Conservation (phyloP, 345 rosid species). For the Pistacia vera region DNA sequence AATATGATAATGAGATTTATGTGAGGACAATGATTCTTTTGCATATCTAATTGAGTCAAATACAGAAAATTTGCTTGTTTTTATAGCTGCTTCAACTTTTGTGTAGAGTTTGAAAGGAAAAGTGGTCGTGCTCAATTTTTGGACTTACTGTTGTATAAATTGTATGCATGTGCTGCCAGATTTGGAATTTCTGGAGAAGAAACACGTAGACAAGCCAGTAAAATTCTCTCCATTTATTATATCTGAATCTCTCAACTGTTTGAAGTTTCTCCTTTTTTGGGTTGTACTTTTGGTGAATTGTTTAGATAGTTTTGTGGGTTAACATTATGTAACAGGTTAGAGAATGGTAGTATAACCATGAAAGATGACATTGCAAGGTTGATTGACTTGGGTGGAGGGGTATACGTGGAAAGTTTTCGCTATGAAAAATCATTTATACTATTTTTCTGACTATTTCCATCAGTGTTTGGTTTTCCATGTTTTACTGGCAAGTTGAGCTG, state of each 20-base stretch:
- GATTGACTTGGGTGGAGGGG: not conserved
- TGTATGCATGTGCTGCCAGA: no score
- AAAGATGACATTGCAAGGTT: no score
- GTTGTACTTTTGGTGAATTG: constrained; percentile 1
- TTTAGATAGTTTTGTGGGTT: not conserved
- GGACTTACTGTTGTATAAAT: no score
- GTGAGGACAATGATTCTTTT: not conserved
- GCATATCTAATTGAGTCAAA: not conserved
- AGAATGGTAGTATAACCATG: not conserved
- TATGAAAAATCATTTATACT: no score
- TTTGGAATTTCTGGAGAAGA: constrained; percentile 78
- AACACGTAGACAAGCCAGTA: constrained; percentile 86
- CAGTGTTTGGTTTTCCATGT: no score
- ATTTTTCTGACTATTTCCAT: no score
- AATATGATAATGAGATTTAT: not conserved
- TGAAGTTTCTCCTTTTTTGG: not conserved
- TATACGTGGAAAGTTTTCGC: not conserved
- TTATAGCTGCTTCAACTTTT: no score
- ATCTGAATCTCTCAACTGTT: constrained; percentile 6
- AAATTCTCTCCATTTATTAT: constrained; percentile 25
- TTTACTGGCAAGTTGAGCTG: no score
- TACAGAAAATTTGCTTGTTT: not conserved
- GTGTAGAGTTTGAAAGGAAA: no score
- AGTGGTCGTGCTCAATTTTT: no score
- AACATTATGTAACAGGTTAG: not conserved